Evolutionary conservation across 768 basidiomycete species (phyloP), one percentile per base, ranked within the genome.

Genomic region (Russula brevipes): DNA sequence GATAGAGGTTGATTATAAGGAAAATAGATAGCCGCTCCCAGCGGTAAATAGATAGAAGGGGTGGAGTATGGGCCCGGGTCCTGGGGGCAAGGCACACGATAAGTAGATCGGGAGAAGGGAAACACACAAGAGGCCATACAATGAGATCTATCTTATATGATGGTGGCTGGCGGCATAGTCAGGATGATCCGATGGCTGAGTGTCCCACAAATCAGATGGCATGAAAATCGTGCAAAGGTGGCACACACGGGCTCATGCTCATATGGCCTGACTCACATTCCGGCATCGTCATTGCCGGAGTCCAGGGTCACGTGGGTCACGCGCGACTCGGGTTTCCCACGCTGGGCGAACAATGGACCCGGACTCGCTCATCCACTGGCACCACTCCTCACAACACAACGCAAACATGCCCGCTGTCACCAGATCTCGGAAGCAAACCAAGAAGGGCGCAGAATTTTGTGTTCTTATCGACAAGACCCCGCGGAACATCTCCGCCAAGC

Each of bases 401-500:
- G 14, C 51, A 19, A 19, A 19, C 47, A 64, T 64, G 63, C 59
- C 63, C 24, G 9, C 46, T 24, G 35, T 55, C 35, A 64, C 63
- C 16, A 54, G 63, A 42, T 60, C 63, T 12, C 54, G 46, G 24
- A 55, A 51, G 16, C 46, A 39, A 12, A 0, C 41, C 7, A 55
- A 60, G 41, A 66, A 63, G 17, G 44, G 31, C 9, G 12, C 59
- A 6, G 41, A 31, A 10, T 66, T 66, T 12, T 68, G 35, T 50
- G 45, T 68, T 4, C 58, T 68, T n/a, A 68, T 68, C 16, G 67
- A 68, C 61, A 68, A 68, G 55, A 66, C 67, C 7, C 50, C 59
- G 2, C 60, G 60, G 38, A 68, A 66, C 31, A 19, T 51, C 8
- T 4, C 44, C 30, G 39, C 33, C 39, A 54, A 64, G 17, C 35